Percentiles rank a stretch among this genome's conserved stretches.
Evolutionary conservation across 179 eudicot species (phyloP).

Genomic region (Vitellaria paradoxa): DNA sequence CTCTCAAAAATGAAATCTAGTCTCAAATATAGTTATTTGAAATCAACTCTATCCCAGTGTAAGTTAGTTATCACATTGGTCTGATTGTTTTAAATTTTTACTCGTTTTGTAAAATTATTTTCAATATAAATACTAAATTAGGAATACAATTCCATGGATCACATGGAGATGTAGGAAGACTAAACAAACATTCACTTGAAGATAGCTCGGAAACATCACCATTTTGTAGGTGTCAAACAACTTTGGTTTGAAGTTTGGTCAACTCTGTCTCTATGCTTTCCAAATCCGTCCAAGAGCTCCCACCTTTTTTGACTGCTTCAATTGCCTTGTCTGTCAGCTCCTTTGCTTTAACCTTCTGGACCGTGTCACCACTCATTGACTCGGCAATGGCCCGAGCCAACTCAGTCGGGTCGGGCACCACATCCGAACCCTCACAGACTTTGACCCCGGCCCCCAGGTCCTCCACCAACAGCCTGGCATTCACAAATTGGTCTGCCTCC

Average conservation of each 20-base stretch:
- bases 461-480: slow-evolving; percentile 61
- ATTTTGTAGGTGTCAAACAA: too few relatives aligned
- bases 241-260: slow-evolving; percentile 9
- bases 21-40: too few relatives aligned
- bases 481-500: slow-evolving; percentile 72
- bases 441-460: slow-evolving; percentile 36
- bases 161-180: too few relatives aligned
- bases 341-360: slow-evolving; percentile 40
- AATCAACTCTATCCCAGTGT: too few relatives aligned
- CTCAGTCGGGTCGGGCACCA: slow-evolving; percentile 49
- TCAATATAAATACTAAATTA: too few relatives aligned
- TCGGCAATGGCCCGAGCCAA: slow-evolving; percentile 37
- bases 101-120: too few relatives aligned
- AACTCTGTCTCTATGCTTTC: slow-evolving; percentile 38
- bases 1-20: too few relatives aligned
- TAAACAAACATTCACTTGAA: too few relatives aligned
- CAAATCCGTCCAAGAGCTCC: slow-evolving; percentile 46
- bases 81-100: too few relatives aligned
- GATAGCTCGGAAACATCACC: too few relatives aligned
- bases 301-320: slow-evolving; percentile 46
- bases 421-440: slow-evolving; percentile 46
- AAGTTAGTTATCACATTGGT: too few relatives aligned
- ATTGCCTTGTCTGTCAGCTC: slow-evolving; percentile 40
- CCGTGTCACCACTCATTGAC: slow-evolving; percentile 29
- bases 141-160: too few relatives aligned